Base-by-base conservation (phyloP, 768 basidiomycete species). In the Boletus rubroflammeus region DNA sequence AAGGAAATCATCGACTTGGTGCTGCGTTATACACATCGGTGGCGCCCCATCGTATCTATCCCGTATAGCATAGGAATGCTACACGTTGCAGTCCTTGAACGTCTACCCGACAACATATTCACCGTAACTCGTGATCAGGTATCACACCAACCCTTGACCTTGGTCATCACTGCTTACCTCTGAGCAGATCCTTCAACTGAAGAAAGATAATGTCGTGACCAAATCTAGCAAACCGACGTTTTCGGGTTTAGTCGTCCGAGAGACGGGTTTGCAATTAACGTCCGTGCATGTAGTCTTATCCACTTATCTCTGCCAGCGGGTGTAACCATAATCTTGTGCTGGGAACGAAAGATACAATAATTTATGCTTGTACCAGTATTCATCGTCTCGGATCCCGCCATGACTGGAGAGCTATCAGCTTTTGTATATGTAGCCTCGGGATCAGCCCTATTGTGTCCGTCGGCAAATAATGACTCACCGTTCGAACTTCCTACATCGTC, bases 91-190 rank as follows among this genome's bases (percentile, higher is more conserved):
- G 62, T 90, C 35, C 63, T 88, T 47, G 86, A 90, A 69, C 75
- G 69, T 51, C 70, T 90, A 11, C 89, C 88, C 0, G 65, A 72
- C 17, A 86, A 80, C 54, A 58, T 87, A 19, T 84, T 90, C 57
- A 89, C 88, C 0, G 61, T 90, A 17, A 88, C 89, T 14, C 76
- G 81, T 32, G 80, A 80, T 56, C 88, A 90, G 76, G 88, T 87
- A 50, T 25, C 14, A 25, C 45, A 2, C 29, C 26, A 15, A 9
- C 26, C 6, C 21, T 21, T 44, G 29, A 45, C 13, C 47, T 40
- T 44, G 36, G 17, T 15, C 23, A 17, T 21, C 3, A 43, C 13
- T 32, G 7, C 47, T 60, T 21, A 40, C 46, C 34, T 49, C 17
- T 49, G 43, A 47, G n/a, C 48, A 88, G 86, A 74, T 88, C 38